Base-by-base conservation (phyloP, 1,139 yeast genomes). In the Sugiyamaella novakii region DNA sequence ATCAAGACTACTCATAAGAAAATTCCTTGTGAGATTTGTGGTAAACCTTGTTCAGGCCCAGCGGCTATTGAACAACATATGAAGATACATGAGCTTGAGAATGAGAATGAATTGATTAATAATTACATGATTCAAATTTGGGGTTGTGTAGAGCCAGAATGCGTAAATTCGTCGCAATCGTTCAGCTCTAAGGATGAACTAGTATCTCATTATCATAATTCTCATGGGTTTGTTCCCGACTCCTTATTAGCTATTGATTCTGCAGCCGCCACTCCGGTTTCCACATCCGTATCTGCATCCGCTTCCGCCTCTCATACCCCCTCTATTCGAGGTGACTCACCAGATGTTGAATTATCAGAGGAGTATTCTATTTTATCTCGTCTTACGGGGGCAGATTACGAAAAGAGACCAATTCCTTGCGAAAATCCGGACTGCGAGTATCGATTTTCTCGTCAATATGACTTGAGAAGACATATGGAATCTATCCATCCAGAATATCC, bases 1-100 rank as follows among this genome's bases (percentile, higher is more conserved):
- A 72, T 80, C 46, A 84, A 82, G 57, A 76, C 79, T 1, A 83
- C 77, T 29, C 97, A 89, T 66, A 91, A 92, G 8, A 80, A 81
- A 61, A 60, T 84, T 30, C 74, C 74, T 43, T 88, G 97, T 69
- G 59, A 70, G 1, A 59, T 79, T 1, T 89, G 97, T 71, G 82
- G 81, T 11, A 84, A 81, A 62, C 80, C 78, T 3, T 85, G 92
- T 71, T 83, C 85, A 10, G 95, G 95, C 15, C 79, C 77, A 36
- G 73, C 74, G 34, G 94, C 91, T 54, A 68, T 87, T 47, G 71
- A 75, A 24, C 79, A 84, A 69, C 97, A 89, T 63, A 81, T 84
- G 59, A 46, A 51, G 34, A 53, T 54, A 7, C 62, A 59, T 37
- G 60, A 58, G 12, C 43, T 28, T 15, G 46, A 43, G 10, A 35